Base-by-base conservation (phyloP, 2,329 filamentous ascomycete species). In the Pestalotiopsis sp. region DNA sequence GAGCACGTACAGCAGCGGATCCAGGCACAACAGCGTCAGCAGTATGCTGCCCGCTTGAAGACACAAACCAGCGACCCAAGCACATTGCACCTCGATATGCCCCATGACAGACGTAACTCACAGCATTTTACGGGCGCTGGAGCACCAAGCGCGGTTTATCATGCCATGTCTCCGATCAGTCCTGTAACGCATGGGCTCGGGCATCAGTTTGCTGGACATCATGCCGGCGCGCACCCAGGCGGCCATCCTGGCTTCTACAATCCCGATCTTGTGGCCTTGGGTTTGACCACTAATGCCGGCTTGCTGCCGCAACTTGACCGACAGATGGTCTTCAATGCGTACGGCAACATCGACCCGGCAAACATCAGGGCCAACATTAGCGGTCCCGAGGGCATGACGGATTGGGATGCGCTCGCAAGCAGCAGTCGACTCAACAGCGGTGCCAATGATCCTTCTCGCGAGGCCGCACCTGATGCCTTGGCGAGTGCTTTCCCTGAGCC, bases 281-380 rank as follows among this genome's bases (percentile, higher is more conserved):
- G 83, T 3, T 80, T 90, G 17, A 80, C 81, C 25, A 85, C 84
- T 74, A 79, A 80, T 23, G 81, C 83, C 69, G 82, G 82, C 2
- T 84, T 90, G 66, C 81, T 94, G 31, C 90, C 91, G 11, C 90
- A 93, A 70, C 86, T 95, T 14, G 92, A 95, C 74, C 86, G 92
- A 3, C 92, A 94, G 75, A 88, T 94, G 71, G 90, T 94, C 1
- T 93, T 93, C 71, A 90, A 90, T 49, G 91, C 90, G 1, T 95
- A 94, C 75, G 83, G 85, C 9, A 86, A 83, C 38, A 78, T 88
- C 72, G 84, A 87, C 52, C 77, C 82, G 31, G 31, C 31, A 36
- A 36, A 36, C 7, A 36, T 36, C 1, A 78, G 78, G 7, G 45
- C 59, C 38, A 77, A 78, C 11, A 81, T 84, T 64, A 74, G 75